Evolutionary conservation across 805 yeast species (phyloP).

Genomic region (Candida silvatica): DNA sequence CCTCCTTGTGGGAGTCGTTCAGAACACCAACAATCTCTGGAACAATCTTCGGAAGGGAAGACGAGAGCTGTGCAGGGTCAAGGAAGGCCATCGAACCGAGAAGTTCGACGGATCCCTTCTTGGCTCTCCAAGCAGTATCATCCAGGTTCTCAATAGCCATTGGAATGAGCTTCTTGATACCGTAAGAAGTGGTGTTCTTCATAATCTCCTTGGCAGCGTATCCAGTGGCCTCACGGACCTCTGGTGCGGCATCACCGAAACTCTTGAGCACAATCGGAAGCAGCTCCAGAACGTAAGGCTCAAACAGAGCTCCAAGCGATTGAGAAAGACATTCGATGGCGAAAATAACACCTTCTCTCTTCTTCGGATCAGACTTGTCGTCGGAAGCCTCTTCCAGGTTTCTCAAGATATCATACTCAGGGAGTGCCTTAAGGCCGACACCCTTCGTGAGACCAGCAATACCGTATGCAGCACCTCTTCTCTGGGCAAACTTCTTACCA

Average conservation of each 20-base stretch:
- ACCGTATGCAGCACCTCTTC: constrained; percentile 96
- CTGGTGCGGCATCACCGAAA: constrained; percentile 77
- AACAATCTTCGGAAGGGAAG: constrained; percentile 81
- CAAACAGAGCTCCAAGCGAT: constrained; percentile 69
- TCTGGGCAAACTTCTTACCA: constrained; percentile 37
- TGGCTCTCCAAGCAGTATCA: constrained; percentile 91
- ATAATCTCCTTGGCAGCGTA: constrained; percentile 81
- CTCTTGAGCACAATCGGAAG: constrained; percentile 73
- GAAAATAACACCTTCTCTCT: constrained; percentile 82
- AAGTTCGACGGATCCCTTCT: constrained; percentile 92
- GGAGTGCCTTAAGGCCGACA: constrained; percentile 69
- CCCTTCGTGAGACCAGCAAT: constrained; percentile 92
- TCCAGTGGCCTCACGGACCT: constrained; percentile 85
- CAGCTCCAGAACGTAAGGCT: constrained; percentile 84
- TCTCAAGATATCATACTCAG: constrained; percentile 71
- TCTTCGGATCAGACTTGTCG: constrained; percentile 64
- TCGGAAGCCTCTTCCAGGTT: constrained; percentile 76
- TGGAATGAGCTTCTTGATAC: constrained; percentile 87
- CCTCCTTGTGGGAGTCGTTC: constrained; percentile 94
- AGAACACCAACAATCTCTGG: constrained; percentile 95
- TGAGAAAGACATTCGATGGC: constrained; percentile 80
- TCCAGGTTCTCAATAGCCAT: constrained; percentile 79
- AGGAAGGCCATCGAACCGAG: constrained; percentile 97
- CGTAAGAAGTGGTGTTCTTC: constrained; percentile 86
- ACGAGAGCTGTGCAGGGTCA: constrained; percentile 88